Conservation (phyloP, 345 rosid species). For the Corchorus capsularis region DNA sequence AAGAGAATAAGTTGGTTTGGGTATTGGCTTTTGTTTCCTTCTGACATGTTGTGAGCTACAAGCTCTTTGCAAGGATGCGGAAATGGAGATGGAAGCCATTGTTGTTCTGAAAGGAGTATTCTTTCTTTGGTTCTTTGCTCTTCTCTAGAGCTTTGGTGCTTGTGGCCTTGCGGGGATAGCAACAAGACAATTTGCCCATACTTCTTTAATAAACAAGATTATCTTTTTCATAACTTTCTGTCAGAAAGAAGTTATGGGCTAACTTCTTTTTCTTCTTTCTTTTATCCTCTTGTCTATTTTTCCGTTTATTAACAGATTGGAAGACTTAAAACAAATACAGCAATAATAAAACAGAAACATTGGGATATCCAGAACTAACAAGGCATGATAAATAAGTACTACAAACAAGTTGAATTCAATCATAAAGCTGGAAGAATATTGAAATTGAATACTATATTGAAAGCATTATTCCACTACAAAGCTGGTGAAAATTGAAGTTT, state of each 20-base stretch:
- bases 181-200: conserved; percentile 28
- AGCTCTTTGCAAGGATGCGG: conserved; percentile 42
- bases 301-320: too few relatives aligned
- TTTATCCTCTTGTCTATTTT: too few relatives aligned
- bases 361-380: neutral
- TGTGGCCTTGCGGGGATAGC: neutral
- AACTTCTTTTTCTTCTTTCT: neutral
- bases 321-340: too few relatives aligned
- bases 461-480: neutral
- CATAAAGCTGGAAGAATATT: neutral
- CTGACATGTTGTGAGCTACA: conserved; percentile 27
- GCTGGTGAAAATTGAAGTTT: neutral
- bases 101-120: conserved; percentile 1
- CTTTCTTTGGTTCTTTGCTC: neutral
- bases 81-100: conserved; percentile 51
- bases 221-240: neutral
- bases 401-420: neutral
- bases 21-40: conserved; percentile 31
- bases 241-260: neutral
- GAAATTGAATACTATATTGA: neutral
- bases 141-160: neutral
- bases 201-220: neutral
- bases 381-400: neutral
- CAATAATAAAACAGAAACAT: neutral
- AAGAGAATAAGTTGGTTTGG: conserved; percentile 25